Conservation (phyloP, 345 rosid species). For the Corchorus capsularis region DNA sequence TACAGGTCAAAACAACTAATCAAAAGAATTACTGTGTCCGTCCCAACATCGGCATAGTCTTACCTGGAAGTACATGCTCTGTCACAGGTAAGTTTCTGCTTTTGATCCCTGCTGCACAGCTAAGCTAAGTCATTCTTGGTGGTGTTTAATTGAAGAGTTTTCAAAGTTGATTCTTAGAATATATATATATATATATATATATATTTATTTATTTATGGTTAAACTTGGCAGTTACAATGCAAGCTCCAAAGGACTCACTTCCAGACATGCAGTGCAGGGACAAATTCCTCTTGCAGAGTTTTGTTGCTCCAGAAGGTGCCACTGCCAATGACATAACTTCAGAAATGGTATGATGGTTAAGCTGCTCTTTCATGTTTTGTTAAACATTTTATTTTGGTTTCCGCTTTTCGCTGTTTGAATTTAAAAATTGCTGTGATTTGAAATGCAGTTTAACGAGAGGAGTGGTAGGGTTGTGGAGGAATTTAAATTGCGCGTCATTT, state of each 20-base stretch:
- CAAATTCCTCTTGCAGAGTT: conserved; percentile 86
- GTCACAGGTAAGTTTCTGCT: conserved; percentile 52
- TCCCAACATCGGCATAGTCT: conserved; percentile 74
- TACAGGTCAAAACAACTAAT: conserved; percentile 84
- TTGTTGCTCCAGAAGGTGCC: conserved; percentile 59
- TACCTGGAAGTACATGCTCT: conserved; percentile 61
- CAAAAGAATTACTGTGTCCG: conserved; percentile 87
- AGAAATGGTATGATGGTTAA: conserved; percentile 53
- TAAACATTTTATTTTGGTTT: not conserved
- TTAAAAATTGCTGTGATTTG: not conserved
- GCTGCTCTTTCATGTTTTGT: too few relatives aligned
- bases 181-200: too few relatives aligned
- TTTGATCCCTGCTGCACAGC: not conserved
- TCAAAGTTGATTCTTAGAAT: not conserved
- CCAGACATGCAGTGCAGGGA: conserved; percentile 86
- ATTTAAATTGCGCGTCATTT: conserved; percentile 71
- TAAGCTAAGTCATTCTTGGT: not conserved
- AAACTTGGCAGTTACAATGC: conserved; percentile 74
- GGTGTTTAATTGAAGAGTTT: not conserved
- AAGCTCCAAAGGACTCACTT: conserved; percentile 84
- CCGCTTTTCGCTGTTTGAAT: not conserved
- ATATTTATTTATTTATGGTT: not conserved
- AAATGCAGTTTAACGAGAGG: conserved; percentile 69
- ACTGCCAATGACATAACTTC: conserved; percentile 56
- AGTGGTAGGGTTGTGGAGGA: conserved; percentile 62